phyloP scores from a whole-genome alignment of 495 filamentous ascomycete genomes.

The Oidiodendron maius region DNA sequence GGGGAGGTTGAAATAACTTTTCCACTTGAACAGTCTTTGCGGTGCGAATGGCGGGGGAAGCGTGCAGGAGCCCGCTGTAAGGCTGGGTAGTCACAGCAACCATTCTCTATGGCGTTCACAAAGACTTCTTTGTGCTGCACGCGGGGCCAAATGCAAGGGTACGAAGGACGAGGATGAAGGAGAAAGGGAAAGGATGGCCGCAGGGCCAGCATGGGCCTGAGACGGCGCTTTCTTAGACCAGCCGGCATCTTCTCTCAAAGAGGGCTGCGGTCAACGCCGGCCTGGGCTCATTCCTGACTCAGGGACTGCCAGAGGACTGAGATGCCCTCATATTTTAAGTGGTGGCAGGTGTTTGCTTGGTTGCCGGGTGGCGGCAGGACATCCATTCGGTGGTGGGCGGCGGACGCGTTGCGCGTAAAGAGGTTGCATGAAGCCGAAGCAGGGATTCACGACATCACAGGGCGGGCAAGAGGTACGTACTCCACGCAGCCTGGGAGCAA shows the following conservation, averaged over 20 bases:
- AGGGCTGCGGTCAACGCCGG: too few relatives aligned
- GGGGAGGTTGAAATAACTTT: conserved; percentile 23
- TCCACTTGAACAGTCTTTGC: conserved; percentile 8
- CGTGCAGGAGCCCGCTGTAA: conserved; percentile 13
- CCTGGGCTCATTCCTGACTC: too few relatives aligned
- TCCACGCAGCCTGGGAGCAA: too few relatives aligned
- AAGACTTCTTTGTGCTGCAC: conserved; percentile 19
- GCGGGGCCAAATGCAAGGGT: conserved; percentile 9
- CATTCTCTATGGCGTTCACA: conserved; percentile 11
- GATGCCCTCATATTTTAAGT: too few relatives aligned
- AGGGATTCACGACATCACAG: too few relatives aligned
- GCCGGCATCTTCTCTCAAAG: not conserved
- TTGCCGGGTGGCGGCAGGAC: conserved; percentile 1
- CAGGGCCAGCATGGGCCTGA: conserved; percentile 3
- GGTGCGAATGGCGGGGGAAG: conserved; percentile 12
- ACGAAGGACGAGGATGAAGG: too few relatives aligned
- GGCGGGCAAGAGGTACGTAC: too few relatives aligned
- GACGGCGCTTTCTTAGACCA: not conserved
- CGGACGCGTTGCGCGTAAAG: conserved; percentile 11
- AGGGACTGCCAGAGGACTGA: too few relatives aligned
- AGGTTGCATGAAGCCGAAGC: conserved; percentile 15
- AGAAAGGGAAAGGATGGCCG: conserved; percentile 4
- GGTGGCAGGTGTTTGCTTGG: too few relatives aligned
- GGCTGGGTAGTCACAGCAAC: not conserved
- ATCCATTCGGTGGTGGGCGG: conserved; percentile 4